phyloP scores from a whole-genome alignment of 768 basidiomycete genomes.

The Brasilioporus rufonigricans region DNA sequence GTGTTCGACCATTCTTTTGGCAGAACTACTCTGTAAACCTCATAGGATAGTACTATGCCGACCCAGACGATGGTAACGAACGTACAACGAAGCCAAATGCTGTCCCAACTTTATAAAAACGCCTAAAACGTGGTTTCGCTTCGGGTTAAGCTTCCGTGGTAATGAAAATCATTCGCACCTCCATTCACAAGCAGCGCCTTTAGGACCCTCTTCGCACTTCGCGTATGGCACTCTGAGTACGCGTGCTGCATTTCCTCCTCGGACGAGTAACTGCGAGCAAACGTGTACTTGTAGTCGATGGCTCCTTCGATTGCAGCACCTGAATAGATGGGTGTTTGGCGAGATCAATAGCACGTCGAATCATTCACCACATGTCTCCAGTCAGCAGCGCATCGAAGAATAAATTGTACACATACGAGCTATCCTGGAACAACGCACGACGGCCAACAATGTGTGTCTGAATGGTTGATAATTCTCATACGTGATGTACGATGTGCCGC shows the following conservation, averaged over 20 bases:
- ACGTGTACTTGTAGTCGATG: constrained; percentile 71
- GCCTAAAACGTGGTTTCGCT: constrained; percentile 37
- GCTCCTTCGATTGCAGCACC: constrained; percentile 62
- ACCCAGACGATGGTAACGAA: constrained; percentile 19
- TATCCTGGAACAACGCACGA: constrained; percentile 75
- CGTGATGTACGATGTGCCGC: constrained; percentile 38
- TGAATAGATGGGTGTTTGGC: constrained; percentile 22
- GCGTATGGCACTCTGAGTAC: constrained; percentile 75
- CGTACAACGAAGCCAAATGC: constrained; percentile 70
- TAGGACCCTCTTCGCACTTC: constrained; percentile 78
- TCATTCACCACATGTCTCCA: constrained; percentile 20
- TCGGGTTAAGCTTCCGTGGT: background rate
- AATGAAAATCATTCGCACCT: constrained; percentile 43
- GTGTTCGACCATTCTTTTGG: constrained; percentile 62
- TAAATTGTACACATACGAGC: constrained; percentile 47
- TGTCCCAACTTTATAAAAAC: constrained; percentile 92
- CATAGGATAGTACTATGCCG: constrained; percentile 7
- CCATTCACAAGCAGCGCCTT: constrained; percentile 87
- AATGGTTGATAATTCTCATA: constrained; percentile 74
- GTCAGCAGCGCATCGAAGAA: constrained; percentile 22
- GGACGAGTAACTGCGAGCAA: constrained; percentile 50
- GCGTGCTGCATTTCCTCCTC: constrained; percentile 51
- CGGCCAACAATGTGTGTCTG: constrained; percentile 71
- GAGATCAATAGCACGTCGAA: background rate
- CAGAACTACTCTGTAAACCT: constrained; percentile 44